Base-by-base conservation (phyloP, 225 moss, liverwort and hornwort species). In the Thuidium tamariscinum region DNA sequence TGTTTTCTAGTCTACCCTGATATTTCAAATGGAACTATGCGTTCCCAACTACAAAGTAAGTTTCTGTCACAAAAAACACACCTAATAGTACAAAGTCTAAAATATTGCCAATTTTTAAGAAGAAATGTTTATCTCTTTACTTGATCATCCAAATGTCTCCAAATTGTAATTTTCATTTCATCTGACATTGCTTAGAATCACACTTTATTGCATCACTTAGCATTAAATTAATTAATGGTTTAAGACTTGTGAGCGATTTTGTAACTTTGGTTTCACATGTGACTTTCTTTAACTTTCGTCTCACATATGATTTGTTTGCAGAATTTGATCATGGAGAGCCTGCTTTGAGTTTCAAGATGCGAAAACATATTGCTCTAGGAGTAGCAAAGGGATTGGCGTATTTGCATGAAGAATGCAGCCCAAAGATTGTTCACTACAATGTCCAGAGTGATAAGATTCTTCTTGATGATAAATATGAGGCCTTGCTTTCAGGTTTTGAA, bases 31-130 rank as follows among this genome's bases (percentile, higher is more conserved):
- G 36, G 36, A 21, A 6, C 11, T 0, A 0, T 66, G 11, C 21
- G 0, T 36, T 66, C 66, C 21, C 36, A 36, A 36, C 11, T 66
- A 21, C 21, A 6, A 10, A 36, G 66, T 66, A 66, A 66, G 36
- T 36, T 36, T 6, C 6, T 0, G 36, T 0, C 0, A 21, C 21
- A 21, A 6, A 66, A 36, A 10, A 10, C n/a, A 64, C n/a, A 21
- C 20, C 36, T 36, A 66, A 0, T 1, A 21, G 11, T 36, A 11
- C 20, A 64, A 64, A 64, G 18, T 34, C 9, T 5, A 64, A 63
- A 64, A 14, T n/a, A 2, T 65, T 65, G 20, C 36, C 11, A 36
- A 65, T 36, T n/a, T 65, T 20, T 65, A 36, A 10, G 0, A 34
- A 34, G 9, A 34, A 19, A 65, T 36, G 20, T 20, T 65, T 65